phyloP scores from a whole-genome alignment of 2,329 filamentous ascomycete genomes.

The Neofusicoccum sp. region DNA sequence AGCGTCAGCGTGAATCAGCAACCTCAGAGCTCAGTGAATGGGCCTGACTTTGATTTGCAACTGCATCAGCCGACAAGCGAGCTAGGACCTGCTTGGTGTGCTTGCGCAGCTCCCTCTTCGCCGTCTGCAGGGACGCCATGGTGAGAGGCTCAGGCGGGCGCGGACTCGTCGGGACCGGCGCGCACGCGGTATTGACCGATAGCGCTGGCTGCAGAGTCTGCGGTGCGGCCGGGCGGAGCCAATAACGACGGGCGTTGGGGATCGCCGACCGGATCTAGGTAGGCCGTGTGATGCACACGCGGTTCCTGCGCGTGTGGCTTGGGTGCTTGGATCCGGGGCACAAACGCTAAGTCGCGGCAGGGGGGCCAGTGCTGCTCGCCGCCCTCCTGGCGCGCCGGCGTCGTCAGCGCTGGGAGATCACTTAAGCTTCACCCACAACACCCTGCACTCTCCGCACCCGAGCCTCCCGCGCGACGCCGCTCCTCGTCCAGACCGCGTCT shows the following conservation, averaged over 20 bases:
- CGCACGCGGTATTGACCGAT: neutral
- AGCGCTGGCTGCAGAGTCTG: constrained; percentile 4
- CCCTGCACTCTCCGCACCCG: neutral
- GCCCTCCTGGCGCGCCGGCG: too few relatives aligned
- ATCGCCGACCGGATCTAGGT: neutral
- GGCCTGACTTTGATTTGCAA: constrained; percentile 67
- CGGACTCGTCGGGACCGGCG: neutral
- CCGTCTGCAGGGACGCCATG: constrained; percentile 49
- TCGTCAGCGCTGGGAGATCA: constrained; percentile 3
- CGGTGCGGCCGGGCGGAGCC: neutral
- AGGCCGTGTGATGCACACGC: neutral
- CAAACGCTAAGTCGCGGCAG: neutral
- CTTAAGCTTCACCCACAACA: constrained; percentile 10
- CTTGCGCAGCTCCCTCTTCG: constrained; percentile 74
- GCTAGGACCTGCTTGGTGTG: constrained; percentile 67
- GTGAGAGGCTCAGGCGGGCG: neutral
- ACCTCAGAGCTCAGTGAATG: neutral
- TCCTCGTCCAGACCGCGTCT: neutral
- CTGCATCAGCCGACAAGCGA: constrained; percentile 59
- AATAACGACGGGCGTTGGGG: neutral
- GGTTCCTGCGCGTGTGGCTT: constrained; percentile 9
- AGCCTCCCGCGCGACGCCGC: neutral
- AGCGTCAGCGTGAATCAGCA: constrained; percentile 7
- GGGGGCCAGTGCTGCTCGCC: too few relatives aligned
- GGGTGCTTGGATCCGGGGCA: constrained; percentile 12